Conservation (phyloP, 805 yeast species). For the Saturnispora sanitii region DNA sequence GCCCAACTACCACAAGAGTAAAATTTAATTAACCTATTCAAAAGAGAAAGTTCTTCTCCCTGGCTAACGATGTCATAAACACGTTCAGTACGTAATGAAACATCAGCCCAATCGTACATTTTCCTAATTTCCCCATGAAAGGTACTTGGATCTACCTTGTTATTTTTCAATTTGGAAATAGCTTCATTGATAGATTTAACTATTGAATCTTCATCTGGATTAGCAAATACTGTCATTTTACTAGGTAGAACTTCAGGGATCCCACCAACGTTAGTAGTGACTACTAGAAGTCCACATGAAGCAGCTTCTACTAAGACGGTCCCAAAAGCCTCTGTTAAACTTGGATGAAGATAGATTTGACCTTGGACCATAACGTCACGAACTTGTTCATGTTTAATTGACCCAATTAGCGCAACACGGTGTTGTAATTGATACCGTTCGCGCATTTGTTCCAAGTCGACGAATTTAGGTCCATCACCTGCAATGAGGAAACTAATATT, state of each 20-base stretch:
- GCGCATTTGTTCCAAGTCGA: conserved; percentile 91
- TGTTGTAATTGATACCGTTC: conserved; percentile 81
- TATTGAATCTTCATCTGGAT: conserved; percentile 77
- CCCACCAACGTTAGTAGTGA: conserved; percentile 94
- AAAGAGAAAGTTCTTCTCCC: conserved; percentile 29
- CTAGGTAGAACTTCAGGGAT: conserved; percentile 92
- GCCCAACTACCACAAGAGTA: conserved; percentile 76
- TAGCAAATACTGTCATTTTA: conserved; percentile 87
- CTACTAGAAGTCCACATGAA: conserved; percentile 86
- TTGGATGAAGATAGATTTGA: conserved; percentile 86
- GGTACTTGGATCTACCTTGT: conserved; percentile 53
- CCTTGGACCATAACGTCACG: conserved; percentile 89
- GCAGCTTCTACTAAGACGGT: conserved; percentile 97
- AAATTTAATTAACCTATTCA: conserved; percentile 51
- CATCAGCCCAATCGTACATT: conserved; percentile 90
- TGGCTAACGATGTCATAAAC: conserved; percentile 49
- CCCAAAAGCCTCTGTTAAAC: conserved; percentile 95
- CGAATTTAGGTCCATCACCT: conserved; percentile 93
- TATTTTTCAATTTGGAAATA: conserved; percentile 45
- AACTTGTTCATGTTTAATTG: conserved; percentile 86
- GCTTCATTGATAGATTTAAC: conserved; percentile 67
- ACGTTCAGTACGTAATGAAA: conserved; percentile 74
- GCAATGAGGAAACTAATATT: conserved; percentile 77
- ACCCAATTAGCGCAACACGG: conserved; percentile 75
- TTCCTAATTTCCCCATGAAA: conserved; percentile 70